These are phyloP conservation scores for Coccinonectria pachysandricola DNA, from an alignment of 2,329 filamentous ascomycete genomes.

Conservation along the genomic window DNA sequence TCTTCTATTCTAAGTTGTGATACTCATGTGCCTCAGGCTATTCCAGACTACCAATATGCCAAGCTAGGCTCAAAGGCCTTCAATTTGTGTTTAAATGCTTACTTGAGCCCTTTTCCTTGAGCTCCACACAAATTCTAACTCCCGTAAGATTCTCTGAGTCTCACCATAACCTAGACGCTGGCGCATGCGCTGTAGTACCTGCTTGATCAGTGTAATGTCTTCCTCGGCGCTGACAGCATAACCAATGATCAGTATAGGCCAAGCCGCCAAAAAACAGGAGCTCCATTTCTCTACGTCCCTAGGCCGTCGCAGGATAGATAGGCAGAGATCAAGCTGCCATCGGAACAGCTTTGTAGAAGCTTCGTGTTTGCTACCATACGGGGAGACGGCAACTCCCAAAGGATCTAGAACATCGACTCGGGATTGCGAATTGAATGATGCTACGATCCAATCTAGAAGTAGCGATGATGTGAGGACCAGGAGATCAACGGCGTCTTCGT, in stretches of 20 bases:
- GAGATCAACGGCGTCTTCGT: background rate
- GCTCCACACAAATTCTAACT: background rate
- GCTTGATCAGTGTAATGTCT: slow-evolving; percentile 1
- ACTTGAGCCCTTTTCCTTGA: no score
- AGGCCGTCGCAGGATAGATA: slow-evolving; percentile 3
- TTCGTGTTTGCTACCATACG: background rate
- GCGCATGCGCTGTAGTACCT: background rate
- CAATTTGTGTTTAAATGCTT: no score
- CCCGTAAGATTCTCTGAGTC: slow-evolving; percentile 1
- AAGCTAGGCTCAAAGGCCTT: no score
- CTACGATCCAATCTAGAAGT: background rate
- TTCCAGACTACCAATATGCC: background rate
- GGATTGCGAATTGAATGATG: background rate
- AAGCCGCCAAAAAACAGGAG: slow-evolving; percentile 3
- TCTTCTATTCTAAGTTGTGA: background rate
- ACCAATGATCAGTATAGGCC: slow-evolving; percentile 7
- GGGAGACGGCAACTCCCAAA: background rate
- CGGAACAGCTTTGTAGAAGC: no score
- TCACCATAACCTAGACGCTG: slow-evolving; percentile 1
- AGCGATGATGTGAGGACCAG: background rate
- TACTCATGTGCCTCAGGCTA: background rate
- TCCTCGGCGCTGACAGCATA: slow-evolving; percentile 3
- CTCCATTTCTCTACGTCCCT: slow-evolving; percentile 4
- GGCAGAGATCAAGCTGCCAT: slow-evolving; percentile 1
- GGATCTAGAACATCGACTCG: background rate